Evolutionary conservation across 169 alveolate species (phyloP).

Genomic region (Plasmodium fragile): DNA sequence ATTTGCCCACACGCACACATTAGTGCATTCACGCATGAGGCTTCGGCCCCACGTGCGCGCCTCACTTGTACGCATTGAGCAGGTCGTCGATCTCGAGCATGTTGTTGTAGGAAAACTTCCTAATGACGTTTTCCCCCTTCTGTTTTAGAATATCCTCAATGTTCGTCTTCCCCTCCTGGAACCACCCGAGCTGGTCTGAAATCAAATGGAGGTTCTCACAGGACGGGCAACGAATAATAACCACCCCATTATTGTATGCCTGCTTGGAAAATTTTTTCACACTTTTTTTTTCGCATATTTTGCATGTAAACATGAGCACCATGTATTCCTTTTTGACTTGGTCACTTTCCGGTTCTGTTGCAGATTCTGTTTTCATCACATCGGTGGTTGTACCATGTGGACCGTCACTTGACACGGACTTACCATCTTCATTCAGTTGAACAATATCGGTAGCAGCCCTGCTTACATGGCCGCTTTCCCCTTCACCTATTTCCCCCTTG

Average conservation of each 20-base stretch:
- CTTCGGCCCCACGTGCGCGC: not conserved
- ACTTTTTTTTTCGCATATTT: conserved; percentile 78
- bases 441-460: not conserved
- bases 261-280: conserved; percentile 83
- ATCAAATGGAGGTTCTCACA: conserved; percentile 82
- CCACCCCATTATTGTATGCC: conserved; percentile 84
- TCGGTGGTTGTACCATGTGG: not conserved
- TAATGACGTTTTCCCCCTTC: conserved; percentile 79
- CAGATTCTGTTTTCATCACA: not conserved
- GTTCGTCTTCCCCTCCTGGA: conserved; percentile 82
- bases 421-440: not conserved
- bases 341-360: not conserved
- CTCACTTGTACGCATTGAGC: conserved; percentile 57
- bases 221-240: conserved; percentile 80
- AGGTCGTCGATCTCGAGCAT: conserved; percentile 54
- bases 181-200: conserved; percentile 87
- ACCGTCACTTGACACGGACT: not conserved
- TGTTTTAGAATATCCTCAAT: conserved; percentile 79
- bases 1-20: not conserved
- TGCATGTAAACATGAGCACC: conserved; percentile 81
- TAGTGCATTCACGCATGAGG: not conserved
- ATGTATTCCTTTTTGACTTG: conserved; percentile 21
- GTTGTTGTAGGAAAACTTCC: conserved; percentile 63
- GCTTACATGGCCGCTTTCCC: not conserved
- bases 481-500: not conserved